phyloP scores from a whole-genome alignment of 2,329 filamentous ascomycete genomes.

The Cladophialophora exuberans region DNA sequence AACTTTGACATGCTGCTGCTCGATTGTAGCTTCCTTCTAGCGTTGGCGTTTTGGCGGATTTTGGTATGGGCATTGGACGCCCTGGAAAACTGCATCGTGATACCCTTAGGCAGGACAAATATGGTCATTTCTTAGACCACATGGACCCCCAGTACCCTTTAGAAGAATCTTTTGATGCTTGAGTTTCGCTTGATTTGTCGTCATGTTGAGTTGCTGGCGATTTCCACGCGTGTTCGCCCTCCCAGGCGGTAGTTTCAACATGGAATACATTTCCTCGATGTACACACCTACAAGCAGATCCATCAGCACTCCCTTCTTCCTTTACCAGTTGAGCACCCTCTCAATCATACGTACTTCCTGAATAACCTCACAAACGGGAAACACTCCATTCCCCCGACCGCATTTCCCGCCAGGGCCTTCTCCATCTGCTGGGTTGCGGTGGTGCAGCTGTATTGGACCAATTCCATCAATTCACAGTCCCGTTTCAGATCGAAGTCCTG shows the following conservation, averaged over 20 bases:
- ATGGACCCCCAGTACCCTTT: conserved; percentile 23
- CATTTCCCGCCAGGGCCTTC: conserved; percentile 13
- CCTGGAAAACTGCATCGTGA: conserved; percentile 23
- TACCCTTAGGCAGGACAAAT: conserved; percentile 18
- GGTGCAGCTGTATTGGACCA: conserved; percentile 67
- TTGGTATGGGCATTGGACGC: not conserved
- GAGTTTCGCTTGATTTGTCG: not conserved
- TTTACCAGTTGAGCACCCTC: not conserved
- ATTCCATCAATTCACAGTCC: conserved; percentile 59
- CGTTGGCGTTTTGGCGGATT: conserved; percentile 28
- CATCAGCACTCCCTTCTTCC: not conserved
- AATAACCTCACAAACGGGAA: conserved; percentile 30
- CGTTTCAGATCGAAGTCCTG: conserved; percentile 55
- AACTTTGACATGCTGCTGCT: conserved; percentile 16
- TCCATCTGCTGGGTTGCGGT: conserved; percentile 45
- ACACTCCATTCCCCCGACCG: conserved; percentile 49
- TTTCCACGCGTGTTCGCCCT: conserved; percentile 47
- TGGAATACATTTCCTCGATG: conserved; percentile 43
- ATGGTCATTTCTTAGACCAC: conserved; percentile 29
- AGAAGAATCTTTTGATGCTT: conserved; percentile 5
- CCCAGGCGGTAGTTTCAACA: conserved; percentile 66
- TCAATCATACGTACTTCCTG: conserved; percentile 30
- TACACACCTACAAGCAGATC: conserved; percentile 21
- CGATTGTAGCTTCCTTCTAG: conserved; percentile 16
- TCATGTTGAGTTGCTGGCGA: conserved; percentile 31